Conservation (phyloP, 345 rosid species). For the Combretum micranthum region DNA sequence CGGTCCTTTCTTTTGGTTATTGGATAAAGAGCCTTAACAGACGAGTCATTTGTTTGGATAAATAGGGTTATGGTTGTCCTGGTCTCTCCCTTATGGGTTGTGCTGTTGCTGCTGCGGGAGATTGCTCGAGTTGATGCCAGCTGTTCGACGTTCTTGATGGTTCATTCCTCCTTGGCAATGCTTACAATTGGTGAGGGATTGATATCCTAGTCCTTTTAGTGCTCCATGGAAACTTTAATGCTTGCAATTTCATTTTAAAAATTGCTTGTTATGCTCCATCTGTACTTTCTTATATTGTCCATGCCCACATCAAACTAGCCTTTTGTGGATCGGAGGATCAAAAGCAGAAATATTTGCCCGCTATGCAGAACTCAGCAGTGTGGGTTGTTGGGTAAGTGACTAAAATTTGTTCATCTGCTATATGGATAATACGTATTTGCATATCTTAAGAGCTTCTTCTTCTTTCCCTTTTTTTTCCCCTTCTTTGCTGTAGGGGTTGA, state of each 20-base stretch:
- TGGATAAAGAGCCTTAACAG: not conserved
- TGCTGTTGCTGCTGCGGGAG: slow-evolving; percentile 63
- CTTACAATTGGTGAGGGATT: slow-evolving; percentile 77
- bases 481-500: slow-evolving; percentile 56
- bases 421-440: not conserved
- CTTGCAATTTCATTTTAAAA: not conserved
- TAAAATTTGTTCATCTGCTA: not conserved
- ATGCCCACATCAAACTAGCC: slow-evolving; percentile 31
- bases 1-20: not conserved
- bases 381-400: slow-evolving; percentile 83
- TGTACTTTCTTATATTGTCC: slow-evolving; percentile 13
- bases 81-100: slow-evolving; percentile 68
- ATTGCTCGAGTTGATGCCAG: slow-evolving; percentile 98
- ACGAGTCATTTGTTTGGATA: slow-evolving; percentile 17
- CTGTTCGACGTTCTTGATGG: slow-evolving; percentile 77
- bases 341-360: slow-evolving; percentile 74
- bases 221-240: not conserved
- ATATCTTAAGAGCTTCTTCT: not conserved
- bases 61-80: slow-evolving; percentile 92
- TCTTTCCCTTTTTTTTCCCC: slow-evolving; percentile 1
- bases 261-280: slow-evolving; percentile 10
- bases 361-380: slow-evolving; percentile 60
- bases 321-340: slow-evolving; percentile 91
- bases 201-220: not conserved
- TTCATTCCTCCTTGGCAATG: slow-evolving; percentile 88